Evolutionary conservation across 2,329 filamentous ascomycete genomes (phyloP).

Genomic region (Talaromyces marneffei): DNA sequence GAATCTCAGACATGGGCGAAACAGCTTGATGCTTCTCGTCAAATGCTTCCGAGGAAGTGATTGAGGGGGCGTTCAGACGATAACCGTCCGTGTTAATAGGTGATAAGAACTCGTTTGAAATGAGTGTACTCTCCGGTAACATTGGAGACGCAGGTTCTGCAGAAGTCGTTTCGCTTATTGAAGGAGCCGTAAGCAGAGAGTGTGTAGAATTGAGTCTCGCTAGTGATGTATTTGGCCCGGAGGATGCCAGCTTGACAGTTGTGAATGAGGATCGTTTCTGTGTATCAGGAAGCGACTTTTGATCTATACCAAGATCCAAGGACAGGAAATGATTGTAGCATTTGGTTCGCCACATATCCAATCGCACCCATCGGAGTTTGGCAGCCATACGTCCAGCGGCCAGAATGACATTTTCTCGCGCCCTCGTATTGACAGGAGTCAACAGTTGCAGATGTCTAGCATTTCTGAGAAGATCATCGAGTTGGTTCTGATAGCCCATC

Average conservation of each 20-base stretch:
- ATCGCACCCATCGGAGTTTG: constrained; percentile 86
- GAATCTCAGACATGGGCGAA: background rate
- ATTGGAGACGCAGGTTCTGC: constrained; percentile 14
- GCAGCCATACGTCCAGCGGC: constrained; percentile 79
- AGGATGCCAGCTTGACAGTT: constrained; percentile 13
- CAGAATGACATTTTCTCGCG: constrained; percentile 76
- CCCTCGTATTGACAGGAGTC: constrained; percentile 85
- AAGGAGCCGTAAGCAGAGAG: constrained; percentile 21
- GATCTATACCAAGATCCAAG: constrained; percentile 78
- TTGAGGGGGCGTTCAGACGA: constrained; percentile 30
- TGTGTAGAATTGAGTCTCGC: constrained; percentile 17
- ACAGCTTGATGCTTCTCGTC: constrained; percentile 22
- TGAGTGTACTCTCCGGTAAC: constrained; percentile 13
- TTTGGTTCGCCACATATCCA: constrained; percentile 86
- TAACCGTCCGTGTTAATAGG: constrained; percentile 24
- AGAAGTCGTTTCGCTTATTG: constrained; percentile 20
- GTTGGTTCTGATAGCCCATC: constrained; percentile 63
- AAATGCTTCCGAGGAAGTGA: constrained; percentile 28
- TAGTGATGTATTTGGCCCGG: constrained; percentile 18
- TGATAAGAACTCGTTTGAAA: constrained; percentile 20
- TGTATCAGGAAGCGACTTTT: constrained; percentile 14
- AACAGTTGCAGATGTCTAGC: constrained; percentile 83
- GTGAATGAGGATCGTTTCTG: constrained; percentile 7
- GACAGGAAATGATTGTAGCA: constrained; percentile 85
- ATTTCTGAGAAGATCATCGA: constrained; percentile 80